Evolutionary conservation across 768 basidiomycete species (phyloP), one percentile per base, ranked within the genome.

Genomic region (Botryobasidium botryosum): DNA sequence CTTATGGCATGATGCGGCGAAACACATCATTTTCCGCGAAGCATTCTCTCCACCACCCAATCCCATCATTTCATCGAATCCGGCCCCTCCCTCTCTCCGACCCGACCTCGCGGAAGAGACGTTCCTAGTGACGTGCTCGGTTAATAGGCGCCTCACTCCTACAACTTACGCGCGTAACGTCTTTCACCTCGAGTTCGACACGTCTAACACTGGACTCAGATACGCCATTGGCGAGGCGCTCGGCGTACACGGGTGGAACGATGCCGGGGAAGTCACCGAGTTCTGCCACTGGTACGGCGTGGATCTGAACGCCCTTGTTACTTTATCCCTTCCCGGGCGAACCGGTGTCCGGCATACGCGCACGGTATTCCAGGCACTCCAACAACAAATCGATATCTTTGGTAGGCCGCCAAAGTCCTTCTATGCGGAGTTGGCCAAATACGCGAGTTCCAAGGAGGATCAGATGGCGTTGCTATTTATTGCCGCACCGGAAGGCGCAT

Each of bases 211-310:
- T 20, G 90, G 90, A 6, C 70, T 99, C 50, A 87, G 81, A 62
- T 99, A 99, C 61, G 77, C 75, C 28, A 87, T 97, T 45, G 94
- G 94, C 46, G 94, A 97, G 63, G 94, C 94, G 10, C 76, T 99
- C 32, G 94, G 91, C 35, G 69, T 97, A 35, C 90, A 99, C 58
- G 94, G 94, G 5, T 96, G 91, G 90, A 97, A 99, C 60, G 90
- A 97, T 57, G 72, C 73, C 33, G 62, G 70, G 43, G 92, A 99
- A 50, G 87, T 94, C 2, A 60, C 73, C 17, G 78, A 87, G 45
- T 97, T 99, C 63, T 90, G 90, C 58, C 52, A 61, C 12, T 92
- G 86, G 87, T 97, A 92, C 61, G 87, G 85, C 36, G 74, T 86
- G 36, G 76, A 90, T 53, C 79, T 82, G 0, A 64, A 75, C 47